phyloP scores from a whole-genome alignment of 495 filamentous ascomycete species.

The Durotheca rogersii region DNA sequence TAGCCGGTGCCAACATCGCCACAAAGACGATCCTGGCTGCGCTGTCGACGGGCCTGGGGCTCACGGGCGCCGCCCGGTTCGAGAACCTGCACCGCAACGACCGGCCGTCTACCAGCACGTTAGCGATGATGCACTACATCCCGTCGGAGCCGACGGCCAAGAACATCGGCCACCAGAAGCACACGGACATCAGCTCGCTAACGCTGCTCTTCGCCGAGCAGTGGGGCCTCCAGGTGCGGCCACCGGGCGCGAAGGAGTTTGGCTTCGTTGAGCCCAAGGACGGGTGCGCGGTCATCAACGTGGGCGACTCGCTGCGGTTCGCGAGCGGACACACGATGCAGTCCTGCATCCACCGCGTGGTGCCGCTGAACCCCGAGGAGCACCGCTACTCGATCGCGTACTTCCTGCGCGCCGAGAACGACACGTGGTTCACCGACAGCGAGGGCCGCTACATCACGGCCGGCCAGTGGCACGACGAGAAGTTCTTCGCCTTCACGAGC shows the following conservation, averaged over 20 bases:
- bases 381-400: constrained; percentile 60
- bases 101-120: constrained; percentile 48
- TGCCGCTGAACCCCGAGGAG: constrained; percentile 50
- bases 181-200: constrained; percentile 60
- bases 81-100: constrained; percentile 56
- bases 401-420: constrained; percentile 57
- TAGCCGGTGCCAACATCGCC: constrained; percentile 51
- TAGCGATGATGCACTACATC: constrained; percentile 52
- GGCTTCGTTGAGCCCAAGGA: constrained; percentile 52
- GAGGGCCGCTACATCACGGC: constrained; percentile 51
- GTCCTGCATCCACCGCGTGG: constrained; percentile 58
- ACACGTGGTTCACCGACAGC: constrained; percentile 52
- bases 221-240: constrained; percentile 58
- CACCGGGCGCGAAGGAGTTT: constrained; percentile 49
- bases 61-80: constrained; percentile 46
- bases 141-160: constrained; percentile 43
- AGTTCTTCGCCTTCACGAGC: constrained; percentile 57
- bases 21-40: constrained; percentile 53
- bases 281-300: constrained; percentile 55
- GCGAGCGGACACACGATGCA: constrained; percentile 50
- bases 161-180: constrained; percentile 55
- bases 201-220: constrained; percentile 58
- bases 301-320: constrained; percentile 59
- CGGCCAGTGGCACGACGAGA: constrained; percentile 58
- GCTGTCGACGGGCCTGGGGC: constrained; percentile 49